Conservation (phyloP, 176 grass and related monocot genomes). For the Cocos nucifera region DNA sequence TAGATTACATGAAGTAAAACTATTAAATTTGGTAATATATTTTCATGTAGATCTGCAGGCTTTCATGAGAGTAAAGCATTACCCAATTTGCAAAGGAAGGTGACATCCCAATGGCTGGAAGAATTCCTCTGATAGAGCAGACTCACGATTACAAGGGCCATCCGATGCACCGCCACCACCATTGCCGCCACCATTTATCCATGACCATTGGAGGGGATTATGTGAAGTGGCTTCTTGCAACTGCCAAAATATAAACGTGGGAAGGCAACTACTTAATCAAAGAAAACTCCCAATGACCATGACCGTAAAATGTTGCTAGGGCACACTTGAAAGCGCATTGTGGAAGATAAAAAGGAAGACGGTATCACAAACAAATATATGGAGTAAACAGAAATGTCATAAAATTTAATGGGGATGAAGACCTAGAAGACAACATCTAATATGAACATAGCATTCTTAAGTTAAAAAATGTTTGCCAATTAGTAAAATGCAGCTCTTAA, state of each 20-base stretch:
- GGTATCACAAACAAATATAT: too few species aligned
- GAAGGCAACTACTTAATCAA: neutral
- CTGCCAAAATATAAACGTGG: neutral
- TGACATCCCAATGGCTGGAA: slow-evolving; percentile 2
- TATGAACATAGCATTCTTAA: too few species aligned
- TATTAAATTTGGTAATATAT: neutral
- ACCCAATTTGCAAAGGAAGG: slow-evolving; percentile 16
- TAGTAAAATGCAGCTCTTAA: too few species aligned
- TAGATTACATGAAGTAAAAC: neutral
- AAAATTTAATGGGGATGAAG: too few species aligned
- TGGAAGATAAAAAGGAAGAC: too few species aligned
- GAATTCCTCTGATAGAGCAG: slow-evolving; percentile 11
- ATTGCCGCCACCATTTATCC: neutral
- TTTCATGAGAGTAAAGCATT: too few species aligned
- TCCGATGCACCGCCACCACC: neutral
- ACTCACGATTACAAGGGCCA: neutral
- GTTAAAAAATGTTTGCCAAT: too few species aligned
- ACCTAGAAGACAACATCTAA: too few species aligned
- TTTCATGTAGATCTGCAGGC: too few species aligned
- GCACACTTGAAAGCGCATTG: too few species aligned
- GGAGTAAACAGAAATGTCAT: too few species aligned
- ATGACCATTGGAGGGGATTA: slow-evolving; percentile 9
- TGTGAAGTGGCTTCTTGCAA: slow-evolving; percentile 10
- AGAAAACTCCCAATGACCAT: neutral
- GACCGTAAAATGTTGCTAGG: too few species aligned